These are phyloP conservation scores for Ceriops zippeliana DNA, from an alignment of 345 rosid species.

Conservation along the genomic window DNA sequence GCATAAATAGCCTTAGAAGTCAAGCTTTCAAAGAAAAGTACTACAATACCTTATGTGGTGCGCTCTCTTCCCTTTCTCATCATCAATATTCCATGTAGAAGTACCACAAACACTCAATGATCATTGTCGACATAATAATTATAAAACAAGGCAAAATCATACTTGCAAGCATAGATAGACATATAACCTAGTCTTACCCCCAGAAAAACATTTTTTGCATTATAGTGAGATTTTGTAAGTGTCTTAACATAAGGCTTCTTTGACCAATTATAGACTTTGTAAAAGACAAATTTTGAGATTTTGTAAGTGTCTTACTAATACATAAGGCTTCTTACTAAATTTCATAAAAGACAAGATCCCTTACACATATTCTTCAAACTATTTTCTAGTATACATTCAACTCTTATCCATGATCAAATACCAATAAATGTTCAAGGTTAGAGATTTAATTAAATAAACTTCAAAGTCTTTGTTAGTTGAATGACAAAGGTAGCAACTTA, in stretches of 20 bases:
- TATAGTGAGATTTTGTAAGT: background rate
- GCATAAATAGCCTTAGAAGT: slow-evolving; percentile 5
- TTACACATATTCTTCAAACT: no score
- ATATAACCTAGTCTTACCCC: background rate
- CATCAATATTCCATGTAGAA: slow-evolving; percentile 1
- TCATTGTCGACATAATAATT: background rate
- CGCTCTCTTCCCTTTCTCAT: slow-evolving; percentile 1
- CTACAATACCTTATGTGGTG: background rate
- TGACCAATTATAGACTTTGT: no score
- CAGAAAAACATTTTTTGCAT: background rate
- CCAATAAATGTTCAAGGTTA: no score
- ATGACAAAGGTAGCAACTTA: no score
- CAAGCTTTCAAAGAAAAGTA: background rate
- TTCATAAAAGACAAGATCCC: no score
- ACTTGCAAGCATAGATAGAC: background rate
- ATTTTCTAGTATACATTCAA: no score
- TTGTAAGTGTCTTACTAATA: no score
- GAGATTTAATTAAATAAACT: no score
- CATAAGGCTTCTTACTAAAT: background rate
- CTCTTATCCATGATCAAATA: no score
- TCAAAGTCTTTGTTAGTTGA: no score
- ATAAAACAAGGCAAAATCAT: background rate
- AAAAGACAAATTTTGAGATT: no score
- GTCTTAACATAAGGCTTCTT: background rate
- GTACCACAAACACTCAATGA: background rate